Base-by-base conservation (phyloP, 805 yeast genomes). In the Isabelozyma gotoi region DNA sequence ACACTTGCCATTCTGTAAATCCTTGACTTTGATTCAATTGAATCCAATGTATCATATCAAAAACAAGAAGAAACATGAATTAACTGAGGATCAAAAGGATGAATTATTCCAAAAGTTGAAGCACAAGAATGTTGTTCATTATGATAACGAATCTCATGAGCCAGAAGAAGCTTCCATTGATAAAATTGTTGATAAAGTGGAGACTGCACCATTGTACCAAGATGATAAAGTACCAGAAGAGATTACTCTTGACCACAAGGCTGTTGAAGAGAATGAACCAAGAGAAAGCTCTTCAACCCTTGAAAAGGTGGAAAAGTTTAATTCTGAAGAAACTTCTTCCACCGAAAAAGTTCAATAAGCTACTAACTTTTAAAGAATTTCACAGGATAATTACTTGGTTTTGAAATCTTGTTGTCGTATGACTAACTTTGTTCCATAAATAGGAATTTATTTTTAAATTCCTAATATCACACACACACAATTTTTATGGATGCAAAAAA, bases 31-130 rank as follows among this genome's bases (percentile, higher is more conserved):
- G 53, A 48, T 44, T 14, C 41, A 56, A 55, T 82, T 86, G 66
- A 85, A 83, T 68, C 95, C 92, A 66, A 74, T 82, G 77, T 84
- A 82, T 67, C 76, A 82, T 72, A 64, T 85, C 49, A 86, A 83
- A 72, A 75, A 76, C 53, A 82, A 82, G 77, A 77, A 83, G 74
- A 79, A 81, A 67, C 38, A 58, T 35, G 60, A 62, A 31, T 65
- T 69, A 50, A 44, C 65, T 33, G 48, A 53, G 45, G 54, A 46
- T 12, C 67, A 70, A 53, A 60, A 67, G 48, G 66, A 63, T 16
- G 67, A 57, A 33, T 66, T 70, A 52, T 69, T 70, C 44, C 61
- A 50, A 33, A 53, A 60, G 52, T 61, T 68, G 29, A 63, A 49
- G 46, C 39, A 54, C 14, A 45, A 51, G 19, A 55, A 51, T 15